These are phyloP conservation scores for Allomyces macrogynus DNA, from an alignment of 192 early-diverging fungal genomes.

Conservation along the genomic window DNA sequence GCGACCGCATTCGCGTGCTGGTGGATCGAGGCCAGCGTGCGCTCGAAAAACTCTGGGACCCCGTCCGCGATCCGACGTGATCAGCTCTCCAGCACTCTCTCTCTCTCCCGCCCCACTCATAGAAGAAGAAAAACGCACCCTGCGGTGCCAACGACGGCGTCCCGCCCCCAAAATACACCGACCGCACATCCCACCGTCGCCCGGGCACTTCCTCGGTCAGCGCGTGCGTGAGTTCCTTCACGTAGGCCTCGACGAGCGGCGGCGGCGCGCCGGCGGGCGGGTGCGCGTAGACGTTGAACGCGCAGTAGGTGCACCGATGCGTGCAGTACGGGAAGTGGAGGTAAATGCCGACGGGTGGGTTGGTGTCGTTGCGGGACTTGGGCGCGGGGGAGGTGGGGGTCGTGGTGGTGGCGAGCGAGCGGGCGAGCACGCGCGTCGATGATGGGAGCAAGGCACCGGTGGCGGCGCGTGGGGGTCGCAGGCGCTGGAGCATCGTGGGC, in stretches of 20 bases:
- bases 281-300: slow-evolving; percentile 20
- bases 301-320: slow-evolving; percentile 29
- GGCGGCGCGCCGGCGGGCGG: slow-evolving; percentile 3
- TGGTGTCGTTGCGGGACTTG: too few relatives aligned
- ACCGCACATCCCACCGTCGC: slow-evolving; percentile 7
- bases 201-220: slow-evolving; percentile 8
- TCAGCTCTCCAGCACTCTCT: neutral
- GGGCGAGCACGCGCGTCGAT: too few relatives aligned
- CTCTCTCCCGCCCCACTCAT: too few relatives aligned
- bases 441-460: too few relatives aligned
- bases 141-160: slow-evolving; percentile 27
- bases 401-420: too few relatives aligned
- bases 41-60: slow-evolving; percentile 5
- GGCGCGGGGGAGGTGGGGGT: too few relatives aligned
- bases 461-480: too few relatives aligned
- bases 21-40: slow-evolving; percentile 11
- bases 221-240: slow-evolving; percentile 10
- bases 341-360: slow-evolving; percentile 11
- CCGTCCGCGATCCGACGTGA: neutral
- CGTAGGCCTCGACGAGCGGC: slow-evolving; percentile 8
- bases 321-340: slow-evolving; percentile 38
- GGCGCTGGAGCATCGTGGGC: too few relatives aligned
- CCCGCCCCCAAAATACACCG: slow-evolving; percentile 35
- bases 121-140: too few relatives aligned
- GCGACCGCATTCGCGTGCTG: slow-evolving; percentile 9